These are phyloP conservation scores for Carex pumila DNA, from an alignment of 176 grass and related monocot genomes.

Conservation along the genomic window DNA sequence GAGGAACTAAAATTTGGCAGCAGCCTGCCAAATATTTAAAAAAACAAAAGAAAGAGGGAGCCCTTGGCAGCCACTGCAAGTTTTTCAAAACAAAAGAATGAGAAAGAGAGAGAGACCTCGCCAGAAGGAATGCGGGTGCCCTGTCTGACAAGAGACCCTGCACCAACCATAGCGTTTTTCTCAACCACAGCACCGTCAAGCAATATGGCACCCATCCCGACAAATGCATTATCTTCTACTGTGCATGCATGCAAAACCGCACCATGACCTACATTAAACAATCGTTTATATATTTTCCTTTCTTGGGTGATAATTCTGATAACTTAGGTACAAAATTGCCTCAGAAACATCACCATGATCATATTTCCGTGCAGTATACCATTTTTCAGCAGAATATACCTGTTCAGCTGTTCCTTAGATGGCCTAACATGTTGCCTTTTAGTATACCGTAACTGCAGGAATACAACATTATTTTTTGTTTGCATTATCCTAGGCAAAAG, in stretches of 20 bases:
- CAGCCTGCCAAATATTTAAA: too few species aligned
- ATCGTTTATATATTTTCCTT: neutral
- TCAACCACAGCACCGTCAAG: conserved; percentile 90
- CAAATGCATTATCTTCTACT: conserved; percentile 85
- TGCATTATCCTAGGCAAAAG: neutral
- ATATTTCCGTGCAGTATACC: neutral
- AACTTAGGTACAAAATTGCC: neutral
- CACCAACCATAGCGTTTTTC: conserved; percentile 86
- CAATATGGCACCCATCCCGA: conserved; percentile 87
- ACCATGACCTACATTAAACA: conserved; percentile 50
- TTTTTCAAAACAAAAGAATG: too few species aligned
- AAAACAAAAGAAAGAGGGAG: too few species aligned
- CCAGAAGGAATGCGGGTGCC: conserved; percentile 80
- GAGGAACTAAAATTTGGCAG: neutral
- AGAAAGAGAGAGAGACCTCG: conserved; percentile 48
- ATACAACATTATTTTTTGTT: neutral
- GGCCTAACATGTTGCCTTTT: neutral
- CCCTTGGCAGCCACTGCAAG: too few species aligned
- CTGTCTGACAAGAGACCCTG: conserved; percentile 86
- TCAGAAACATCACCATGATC: neutral
- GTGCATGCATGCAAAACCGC: conserved; percentile 87
- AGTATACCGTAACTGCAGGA: neutral
- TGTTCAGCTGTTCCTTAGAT: neutral
- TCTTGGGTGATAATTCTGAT: neutral
- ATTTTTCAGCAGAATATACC: neutral